Evolutionary conservation across 2,329 filamentous ascomycete genomes (phyloP).

Genomic region (Phaeosphaeria sp.): DNA sequence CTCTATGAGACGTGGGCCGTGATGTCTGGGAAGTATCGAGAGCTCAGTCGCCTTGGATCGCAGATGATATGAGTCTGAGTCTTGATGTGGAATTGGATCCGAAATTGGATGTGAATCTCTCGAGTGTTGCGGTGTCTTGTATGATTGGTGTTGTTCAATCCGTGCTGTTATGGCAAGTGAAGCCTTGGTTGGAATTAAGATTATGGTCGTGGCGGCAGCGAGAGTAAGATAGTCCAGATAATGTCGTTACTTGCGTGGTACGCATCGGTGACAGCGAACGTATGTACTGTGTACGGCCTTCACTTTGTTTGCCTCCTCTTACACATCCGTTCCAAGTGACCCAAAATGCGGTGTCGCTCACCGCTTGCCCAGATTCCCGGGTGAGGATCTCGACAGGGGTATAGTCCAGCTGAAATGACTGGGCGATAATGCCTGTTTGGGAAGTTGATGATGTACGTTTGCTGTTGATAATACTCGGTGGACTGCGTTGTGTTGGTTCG

Average conservation of each 20-base stretch:
- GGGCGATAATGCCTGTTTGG: constrained; percentile 3
- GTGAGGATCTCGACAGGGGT: neutral
- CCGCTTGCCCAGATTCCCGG: constrained; percentile 9
- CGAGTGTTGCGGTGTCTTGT: neutral
- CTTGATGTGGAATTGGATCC: no score
- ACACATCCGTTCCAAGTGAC: neutral
- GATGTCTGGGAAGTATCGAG: neutral
- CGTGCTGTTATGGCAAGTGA: neutral
- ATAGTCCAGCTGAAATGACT: constrained; percentile 6
- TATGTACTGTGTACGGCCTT: neutral
- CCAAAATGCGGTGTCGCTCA: constrained; percentile 21
- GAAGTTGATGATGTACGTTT: constrained; percentile 9
- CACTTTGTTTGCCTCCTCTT: neutral
- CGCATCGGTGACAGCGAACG: constrained; percentile 11
- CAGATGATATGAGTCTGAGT: no score
- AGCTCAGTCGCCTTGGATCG: no score
- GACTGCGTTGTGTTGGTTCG: neutral
- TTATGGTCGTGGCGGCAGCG: neutral
- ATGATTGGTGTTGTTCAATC: neutral
- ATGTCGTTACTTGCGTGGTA: constrained; percentile 1
- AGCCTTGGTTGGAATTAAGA: neutral
- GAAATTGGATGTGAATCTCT: neutral
- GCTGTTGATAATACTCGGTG: constrained; percentile 1
- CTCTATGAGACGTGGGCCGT: neutral
- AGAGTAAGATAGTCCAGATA: constrained; percentile 7